phyloP scores from a whole-genome alignment of 164 flowering plant genomes.

The Brasenia schreberi region DNA sequence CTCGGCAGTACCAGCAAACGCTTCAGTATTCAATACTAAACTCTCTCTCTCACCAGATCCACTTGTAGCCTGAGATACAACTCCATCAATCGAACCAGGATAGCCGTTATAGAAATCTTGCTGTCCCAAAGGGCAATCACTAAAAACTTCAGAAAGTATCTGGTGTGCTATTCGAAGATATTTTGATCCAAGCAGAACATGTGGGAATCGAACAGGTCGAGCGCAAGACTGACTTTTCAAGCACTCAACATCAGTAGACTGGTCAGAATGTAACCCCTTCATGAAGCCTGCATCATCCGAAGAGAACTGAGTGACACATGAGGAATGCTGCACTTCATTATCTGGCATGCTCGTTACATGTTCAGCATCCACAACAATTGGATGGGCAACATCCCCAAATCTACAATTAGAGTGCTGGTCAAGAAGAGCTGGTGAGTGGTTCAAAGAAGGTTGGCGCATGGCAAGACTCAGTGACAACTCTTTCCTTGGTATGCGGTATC shows the following conservation, averaged over 20 bases:
- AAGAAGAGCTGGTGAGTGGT: constrained; percentile 12
- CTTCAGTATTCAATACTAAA: constrained; percentile 14
- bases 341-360: background rate
- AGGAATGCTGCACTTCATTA: constrained; percentile 3
- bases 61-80: constrained; percentile 11
- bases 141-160: constrained; percentile 58
- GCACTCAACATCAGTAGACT: constrained; percentile 27
- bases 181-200: constrained; percentile 34
- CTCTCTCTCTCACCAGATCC: constrained; percentile 9
- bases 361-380: background rate
- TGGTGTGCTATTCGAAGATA: constrained; percentile 56
- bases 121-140: constrained; percentile 7
- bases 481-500: constrained; percentile 23
- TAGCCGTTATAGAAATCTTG: background rate
- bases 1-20: constrained; percentile 8
- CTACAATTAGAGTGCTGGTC: constrained; percentile 45
- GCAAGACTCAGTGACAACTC: constrained; percentile 69
- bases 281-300: constrained; percentile 11
- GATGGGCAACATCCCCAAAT: constrained; percentile 17
- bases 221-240: constrained; percentile 21
- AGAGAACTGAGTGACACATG: constrained; percentile 6
- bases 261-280: constrained; percentile 27
- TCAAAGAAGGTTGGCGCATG: constrained; percentile 26
- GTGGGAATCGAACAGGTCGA: constrained; percentile 17
- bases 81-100: constrained; percentile 5